phyloP scores from a whole-genome alignment of 768 basidiomycete species.

The Mycena amicta region DNA sequence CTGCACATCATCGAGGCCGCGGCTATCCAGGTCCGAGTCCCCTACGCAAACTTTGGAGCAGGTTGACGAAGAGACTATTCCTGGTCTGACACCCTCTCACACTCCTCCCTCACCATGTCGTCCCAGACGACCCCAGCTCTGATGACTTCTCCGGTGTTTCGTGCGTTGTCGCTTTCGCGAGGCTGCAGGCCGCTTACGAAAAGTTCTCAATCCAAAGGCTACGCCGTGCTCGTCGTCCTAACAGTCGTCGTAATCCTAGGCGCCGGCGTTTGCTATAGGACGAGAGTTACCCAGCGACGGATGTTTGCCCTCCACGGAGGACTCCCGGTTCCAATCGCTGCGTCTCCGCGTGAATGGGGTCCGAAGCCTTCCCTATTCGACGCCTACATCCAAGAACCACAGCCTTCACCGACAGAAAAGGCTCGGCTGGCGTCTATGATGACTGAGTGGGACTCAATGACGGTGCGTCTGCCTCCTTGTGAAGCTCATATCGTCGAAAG shows the following conservation, averaged over 20 bases:
- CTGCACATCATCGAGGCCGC: too few relatives aligned
- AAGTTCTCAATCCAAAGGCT: slow-evolving; percentile 5
- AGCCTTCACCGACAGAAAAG: slow-evolving; percentile 1
- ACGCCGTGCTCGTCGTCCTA: slow-evolving; percentile 18
- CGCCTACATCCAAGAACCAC: slow-evolving; percentile 1
- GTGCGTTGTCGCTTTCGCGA: background rate
- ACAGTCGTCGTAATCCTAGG: slow-evolving; percentile 12
- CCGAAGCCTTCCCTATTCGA: slow-evolving; percentile 13
- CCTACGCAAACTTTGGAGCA: too few relatives aligned
- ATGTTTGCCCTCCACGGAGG: background rate
- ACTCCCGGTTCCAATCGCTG: background rate
- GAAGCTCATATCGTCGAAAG: too few relatives aligned
- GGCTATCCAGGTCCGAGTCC: too few relatives aligned
- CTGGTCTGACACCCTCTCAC: slow-evolving; percentile 1
- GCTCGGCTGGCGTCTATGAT: too few relatives aligned
- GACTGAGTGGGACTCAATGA: slow-evolving; percentile 17
- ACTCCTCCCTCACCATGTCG: slow-evolving; percentile 9
- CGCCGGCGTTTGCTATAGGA: slow-evolving; percentile 12
- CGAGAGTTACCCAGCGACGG: slow-evolving; percentile 7
- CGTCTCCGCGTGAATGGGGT: slow-evolving; percentile 8
- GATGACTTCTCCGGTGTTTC: slow-evolving; percentile 16
- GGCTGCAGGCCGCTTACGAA: background rate
- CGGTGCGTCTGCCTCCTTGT: slow-evolving; percentile 1
- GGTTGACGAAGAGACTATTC: background rate
- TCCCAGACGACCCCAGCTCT: background rate